Evolutionary conservation across 345 rosid species (phyloP).

Genomic region (Dipteronia sinensis): DNA sequence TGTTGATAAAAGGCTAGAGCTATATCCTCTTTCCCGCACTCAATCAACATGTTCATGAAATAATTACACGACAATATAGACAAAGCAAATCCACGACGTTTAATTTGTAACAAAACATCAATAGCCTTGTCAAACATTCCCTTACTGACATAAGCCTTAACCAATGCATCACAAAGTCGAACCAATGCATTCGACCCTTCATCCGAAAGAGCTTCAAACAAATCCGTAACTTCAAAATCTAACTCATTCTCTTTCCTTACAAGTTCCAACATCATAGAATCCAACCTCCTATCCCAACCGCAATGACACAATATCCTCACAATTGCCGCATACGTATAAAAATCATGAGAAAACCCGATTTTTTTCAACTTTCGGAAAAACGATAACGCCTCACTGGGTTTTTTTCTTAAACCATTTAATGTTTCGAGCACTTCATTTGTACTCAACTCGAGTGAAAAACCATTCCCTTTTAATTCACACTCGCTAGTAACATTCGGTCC

Average conservation of each 20-base stretch:
- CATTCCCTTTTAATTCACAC: constrained; percentile 10
- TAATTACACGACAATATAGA: constrained; percentile 53
- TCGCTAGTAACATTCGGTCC: constrained; percentile 11
- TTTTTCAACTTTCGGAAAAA: constrained; percentile 40
- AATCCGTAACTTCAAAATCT: constrained; percentile 40
- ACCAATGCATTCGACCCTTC: constrained; percentile 27
- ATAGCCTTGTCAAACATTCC: constrained; percentile 60
- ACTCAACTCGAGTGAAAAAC: constrained; percentile 29
- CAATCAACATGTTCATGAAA: constrained; percentile 57
- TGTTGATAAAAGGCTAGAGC: constrained; percentile 50
- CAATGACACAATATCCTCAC: constrained; percentile 42
- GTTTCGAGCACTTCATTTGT: constrained; percentile 31
- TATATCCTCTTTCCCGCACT: constrained; percentile 40
- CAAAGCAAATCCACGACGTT: constrained; percentile 35
- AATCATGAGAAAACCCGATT: constrained; percentile 41
- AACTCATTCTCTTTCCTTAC: constrained; percentile 30
- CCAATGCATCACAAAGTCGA: constrained; percentile 44
- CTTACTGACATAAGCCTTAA: constrained; percentile 52
- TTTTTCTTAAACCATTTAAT: constrained; percentile 36
- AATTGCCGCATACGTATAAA: constrained; percentile 44
- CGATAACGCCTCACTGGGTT: constrained; percentile 52
- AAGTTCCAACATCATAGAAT: constrained; percentile 45
- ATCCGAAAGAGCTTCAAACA: constrained; percentile 41
- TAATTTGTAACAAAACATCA: constrained; percentile 44
- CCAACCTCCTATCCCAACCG: constrained; percentile 48